A percentile compares a stretch with the other conserved stretches of the same genome.
Conservation (phyloP, 148 eudicot species). For the Dysphania ambrosioides region DNA sequence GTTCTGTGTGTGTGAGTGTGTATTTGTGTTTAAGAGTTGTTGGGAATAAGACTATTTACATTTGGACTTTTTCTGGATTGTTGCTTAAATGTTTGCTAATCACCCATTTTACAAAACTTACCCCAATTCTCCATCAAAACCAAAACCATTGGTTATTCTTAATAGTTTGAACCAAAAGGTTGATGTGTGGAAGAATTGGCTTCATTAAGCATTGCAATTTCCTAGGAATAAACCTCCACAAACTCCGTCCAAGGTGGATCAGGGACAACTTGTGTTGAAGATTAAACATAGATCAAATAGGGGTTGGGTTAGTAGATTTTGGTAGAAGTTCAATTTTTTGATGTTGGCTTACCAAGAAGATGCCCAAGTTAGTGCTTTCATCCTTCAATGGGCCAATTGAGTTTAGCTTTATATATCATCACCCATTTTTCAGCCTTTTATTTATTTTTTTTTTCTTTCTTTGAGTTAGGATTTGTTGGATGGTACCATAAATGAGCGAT, state of each 20-base stretch:
- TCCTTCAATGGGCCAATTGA: not conserved
- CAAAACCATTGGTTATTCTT: too few species aligned
- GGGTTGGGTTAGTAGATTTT: not conserved
- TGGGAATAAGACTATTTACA: not conserved
- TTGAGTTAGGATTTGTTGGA: not conserved
- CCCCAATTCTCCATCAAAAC: not conserved
- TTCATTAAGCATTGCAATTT: not conserved
- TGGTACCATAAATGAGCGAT: not conserved
- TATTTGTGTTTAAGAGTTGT: too few species aligned
- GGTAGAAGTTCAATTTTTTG: not conserved
- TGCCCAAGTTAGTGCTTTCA: not conserved
- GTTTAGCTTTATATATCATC: not conserved
- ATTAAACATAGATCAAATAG: not conserved
- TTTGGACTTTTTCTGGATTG: not conserved
- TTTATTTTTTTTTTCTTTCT: too few species aligned
- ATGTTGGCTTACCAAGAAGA: not conserved
- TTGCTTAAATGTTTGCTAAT: too few species aligned
- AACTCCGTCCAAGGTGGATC: not conserved
- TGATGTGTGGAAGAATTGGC: not conserved
- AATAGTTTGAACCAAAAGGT: not conserved
- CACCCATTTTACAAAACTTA: not conserved
- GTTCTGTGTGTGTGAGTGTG: not conserved
- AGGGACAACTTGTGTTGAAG: not conserved
- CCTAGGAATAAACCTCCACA: not conserved
- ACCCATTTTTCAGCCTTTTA: not conserved